phyloP scores from a whole-genome alignment of 2,329 filamentous ascomycete species.

The Aspergillus quadrilineatus region DNA sequence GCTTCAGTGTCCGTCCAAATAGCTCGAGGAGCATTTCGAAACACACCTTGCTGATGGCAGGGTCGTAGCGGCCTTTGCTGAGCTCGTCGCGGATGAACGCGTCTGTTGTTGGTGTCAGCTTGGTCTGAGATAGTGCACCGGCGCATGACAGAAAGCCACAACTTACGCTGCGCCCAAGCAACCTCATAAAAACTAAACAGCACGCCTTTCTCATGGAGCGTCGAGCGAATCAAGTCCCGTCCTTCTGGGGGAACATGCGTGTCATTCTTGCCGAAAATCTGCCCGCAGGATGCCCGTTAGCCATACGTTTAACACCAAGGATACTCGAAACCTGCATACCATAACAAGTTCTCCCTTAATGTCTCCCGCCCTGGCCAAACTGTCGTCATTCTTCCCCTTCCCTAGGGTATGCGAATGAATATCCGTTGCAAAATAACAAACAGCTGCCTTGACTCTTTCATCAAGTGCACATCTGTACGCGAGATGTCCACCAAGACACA shows the following conservation, averaged over 20 bases:
- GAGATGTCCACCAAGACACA: slow-evolving; percentile 92
- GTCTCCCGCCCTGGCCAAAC: slow-evolving; percentile 59
- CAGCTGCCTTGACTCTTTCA: slow-evolving; percentile 69
- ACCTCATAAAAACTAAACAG: slow-evolving; percentile 83
- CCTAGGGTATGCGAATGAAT: slow-evolving; percentile 79
- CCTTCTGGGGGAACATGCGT: slow-evolving; percentile 83
- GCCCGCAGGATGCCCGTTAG: slow-evolving; percentile 50
- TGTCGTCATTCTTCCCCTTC: slow-evolving; percentile 63
- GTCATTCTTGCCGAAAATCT: slow-evolving; percentile 87
- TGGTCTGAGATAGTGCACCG: neutral
- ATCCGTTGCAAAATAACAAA: slow-evolving; percentile 92
- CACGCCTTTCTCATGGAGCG: slow-evolving; percentile 72
- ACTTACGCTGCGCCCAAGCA: slow-evolving; percentile 80
- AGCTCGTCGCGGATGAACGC: slow-evolving; percentile 92
- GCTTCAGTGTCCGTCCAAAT: slow-evolving; percentile 74
- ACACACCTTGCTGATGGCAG: slow-evolving; percentile 79
- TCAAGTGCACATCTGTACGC: slow-evolving; percentile 74
- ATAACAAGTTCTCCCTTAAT: slow-evolving; percentile 79
- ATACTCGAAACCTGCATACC: slow-evolving; percentile 38
- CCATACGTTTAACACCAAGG: slow-evolving; percentile 1
- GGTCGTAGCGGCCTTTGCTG: slow-evolving; percentile 91
- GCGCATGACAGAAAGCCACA: neutral
- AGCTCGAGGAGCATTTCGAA: slow-evolving; percentile 88
- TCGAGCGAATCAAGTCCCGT: slow-evolving; percentile 77
- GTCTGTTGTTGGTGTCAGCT: slow-evolving; percentile 45